Evolutionary conservation across 345 rosid genomes (phyloP).

Genomic region (Salix exigua): DNA sequence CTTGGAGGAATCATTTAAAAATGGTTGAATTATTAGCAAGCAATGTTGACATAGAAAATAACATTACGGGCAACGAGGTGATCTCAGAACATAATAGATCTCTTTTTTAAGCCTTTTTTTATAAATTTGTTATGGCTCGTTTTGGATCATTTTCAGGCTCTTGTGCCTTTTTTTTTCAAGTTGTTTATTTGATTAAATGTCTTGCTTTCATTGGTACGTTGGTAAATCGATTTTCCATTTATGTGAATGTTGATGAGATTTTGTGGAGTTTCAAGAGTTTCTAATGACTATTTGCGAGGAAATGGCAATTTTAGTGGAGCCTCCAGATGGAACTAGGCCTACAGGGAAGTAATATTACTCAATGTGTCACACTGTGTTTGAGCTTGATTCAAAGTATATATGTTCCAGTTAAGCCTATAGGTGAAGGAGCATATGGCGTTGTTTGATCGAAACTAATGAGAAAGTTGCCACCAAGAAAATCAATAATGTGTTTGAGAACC

Average conservation of each 20-base stretch:
- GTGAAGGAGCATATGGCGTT: constrained; percentile 76
- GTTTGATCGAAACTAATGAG: constrained; percentile 84
- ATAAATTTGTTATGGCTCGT: neutral
- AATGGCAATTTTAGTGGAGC: constrained; percentile 75
- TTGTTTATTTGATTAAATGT: neutral
- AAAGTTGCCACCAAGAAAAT: constrained; percentile 79
- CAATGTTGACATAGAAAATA: constrained; percentile 5
- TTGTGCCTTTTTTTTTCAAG: neutral
- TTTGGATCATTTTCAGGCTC: neutral
- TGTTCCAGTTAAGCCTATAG: constrained; percentile 72
- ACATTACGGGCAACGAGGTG: constrained; percentile 7
- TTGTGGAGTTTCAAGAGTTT: neutral
- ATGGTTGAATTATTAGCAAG: neutral
- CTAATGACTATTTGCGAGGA: constrained; percentile 22
- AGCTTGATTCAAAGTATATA: constrained; percentile 77
- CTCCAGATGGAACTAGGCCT: constrained; percentile 50
- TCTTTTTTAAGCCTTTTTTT: neutral
- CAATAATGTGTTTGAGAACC: constrained; percentile 62
- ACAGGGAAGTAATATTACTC: constrained; percentile 69
- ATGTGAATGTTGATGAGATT: neutral
- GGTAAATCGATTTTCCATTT: neutral
- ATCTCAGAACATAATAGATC: constrained; percentile 16
- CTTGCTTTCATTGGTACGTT: neutral
- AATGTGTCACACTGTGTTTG: constrained; percentile 74
- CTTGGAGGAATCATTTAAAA: neutral